Evolutionary conservation across 1,139 yeast genomes (phyloP).

Genomic region (Hansenula sp.): DNA sequence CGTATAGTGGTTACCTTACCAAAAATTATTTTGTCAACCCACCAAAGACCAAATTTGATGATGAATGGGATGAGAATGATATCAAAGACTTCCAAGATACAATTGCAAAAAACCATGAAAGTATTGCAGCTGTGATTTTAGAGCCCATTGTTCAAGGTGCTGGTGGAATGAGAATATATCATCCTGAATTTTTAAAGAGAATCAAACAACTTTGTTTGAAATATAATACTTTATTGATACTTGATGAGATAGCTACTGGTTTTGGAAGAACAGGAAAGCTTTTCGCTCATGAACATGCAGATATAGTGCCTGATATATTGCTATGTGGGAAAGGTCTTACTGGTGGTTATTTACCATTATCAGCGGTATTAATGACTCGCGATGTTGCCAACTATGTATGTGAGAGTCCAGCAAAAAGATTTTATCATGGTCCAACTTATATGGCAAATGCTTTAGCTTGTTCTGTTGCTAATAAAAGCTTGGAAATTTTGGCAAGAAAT

Average conservation of each 20-base stretch:
- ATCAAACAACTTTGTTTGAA: constrained; percentile 27
- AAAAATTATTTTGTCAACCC: constrained; percentile 25
- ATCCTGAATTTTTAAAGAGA: constrained; percentile 26
- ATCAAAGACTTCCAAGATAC: constrained; percentile 22
- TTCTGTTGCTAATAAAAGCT: constrained; percentile 27
- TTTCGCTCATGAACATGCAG: constrained; percentile 27
- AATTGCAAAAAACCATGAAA: constrained; percentile 21
- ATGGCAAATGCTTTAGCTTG: constrained; percentile 34
- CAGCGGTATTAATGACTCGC: constrained; percentile 21
- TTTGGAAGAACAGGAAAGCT: constrained; percentile 30
- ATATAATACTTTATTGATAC: constrained; percentile 26
- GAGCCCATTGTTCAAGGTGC: constrained; percentile 36
- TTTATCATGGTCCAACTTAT: constrained; percentile 34
- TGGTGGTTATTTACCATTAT: constrained; percentile 28
- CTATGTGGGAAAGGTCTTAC: constrained; percentile 28
- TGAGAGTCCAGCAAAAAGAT: constrained; percentile 19
- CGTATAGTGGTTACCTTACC: constrained; percentile 25
- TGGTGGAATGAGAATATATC: constrained; percentile 31
- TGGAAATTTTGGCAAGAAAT: constrained; percentile 25
- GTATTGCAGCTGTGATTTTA: constrained; percentile 30
- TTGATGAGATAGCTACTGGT: constrained; percentile 32
- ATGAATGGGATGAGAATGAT: constrained; percentile 17
- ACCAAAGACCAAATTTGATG: constrained; percentile 18
- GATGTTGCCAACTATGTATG: constrained; percentile 17
- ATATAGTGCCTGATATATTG: constrained; percentile 28